Conservation (phyloP, 1,139 yeast species). For the Geotrichum klebahnii region DNA sequence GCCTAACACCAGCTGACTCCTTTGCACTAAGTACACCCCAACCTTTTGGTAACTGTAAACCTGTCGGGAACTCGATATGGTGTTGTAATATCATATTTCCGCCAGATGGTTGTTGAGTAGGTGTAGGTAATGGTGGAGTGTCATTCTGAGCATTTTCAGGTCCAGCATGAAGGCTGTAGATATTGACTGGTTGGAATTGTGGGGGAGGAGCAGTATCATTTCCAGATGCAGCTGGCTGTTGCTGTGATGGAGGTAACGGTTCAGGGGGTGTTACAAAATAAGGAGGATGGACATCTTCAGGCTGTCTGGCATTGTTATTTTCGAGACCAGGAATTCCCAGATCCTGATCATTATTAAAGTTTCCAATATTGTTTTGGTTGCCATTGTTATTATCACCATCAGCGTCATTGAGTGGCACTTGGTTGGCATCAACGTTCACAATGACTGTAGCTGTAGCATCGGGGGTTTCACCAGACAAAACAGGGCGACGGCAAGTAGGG, state of each 20-base stretch:
- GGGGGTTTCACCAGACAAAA: slow-evolving; percentile 35
- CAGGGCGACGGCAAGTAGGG: slow-evolving; percentile 86
- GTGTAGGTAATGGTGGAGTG: background rate
- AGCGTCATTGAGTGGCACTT: slow-evolving; percentile 17
- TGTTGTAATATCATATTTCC: slow-evolving; percentile 10
- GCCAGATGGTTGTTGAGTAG: background rate
- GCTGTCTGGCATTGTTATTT: background rate
- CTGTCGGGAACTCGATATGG: slow-evolving; percentile 13
- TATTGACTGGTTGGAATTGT: background rate
- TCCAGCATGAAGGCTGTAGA: background rate
- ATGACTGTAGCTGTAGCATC: slow-evolving; percentile 2
- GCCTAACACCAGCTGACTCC: slow-evolving; percentile 17
- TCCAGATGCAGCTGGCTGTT: too few species aligned
- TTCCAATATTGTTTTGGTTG: background rate
- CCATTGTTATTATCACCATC: slow-evolving; percentile 1
- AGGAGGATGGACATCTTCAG: background rate
- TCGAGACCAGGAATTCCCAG: background rate
- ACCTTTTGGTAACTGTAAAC: slow-evolving; percentile 15
- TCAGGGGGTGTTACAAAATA: background rate
- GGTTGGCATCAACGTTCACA: slow-evolving; percentile 8
- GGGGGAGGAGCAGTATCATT: background rate
- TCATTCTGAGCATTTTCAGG: background rate
- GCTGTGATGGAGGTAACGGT: slow-evolving; percentile 3
- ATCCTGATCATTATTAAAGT: too few species aligned
- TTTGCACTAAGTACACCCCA: slow-evolving; percentile 17